Evolutionary conservation across 306 rosid genomes (phyloP).

Genomic region (Coriaria nepalensis): DNA sequence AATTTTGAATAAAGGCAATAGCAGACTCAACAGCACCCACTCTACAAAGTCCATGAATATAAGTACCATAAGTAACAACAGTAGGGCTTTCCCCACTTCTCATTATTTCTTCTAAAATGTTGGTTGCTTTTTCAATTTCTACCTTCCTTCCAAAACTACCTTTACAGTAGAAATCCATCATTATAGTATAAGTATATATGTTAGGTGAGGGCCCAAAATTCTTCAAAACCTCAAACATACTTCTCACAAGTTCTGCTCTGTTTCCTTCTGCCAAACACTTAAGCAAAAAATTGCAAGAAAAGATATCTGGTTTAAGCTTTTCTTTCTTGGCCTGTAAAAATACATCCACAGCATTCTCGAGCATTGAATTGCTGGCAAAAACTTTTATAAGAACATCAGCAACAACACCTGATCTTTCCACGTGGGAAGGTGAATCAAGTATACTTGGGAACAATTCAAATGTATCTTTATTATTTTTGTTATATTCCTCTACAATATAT

Average conservation of each 20-base stretch:
- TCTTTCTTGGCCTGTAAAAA: conserved; percentile 27
- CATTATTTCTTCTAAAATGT: conserved; percentile 34
- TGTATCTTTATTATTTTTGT: conserved; percentile 18
- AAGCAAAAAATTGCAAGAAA: conserved; percentile 50
- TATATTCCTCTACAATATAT: conserved; percentile 30
- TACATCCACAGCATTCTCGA: conserved; percentile 43
- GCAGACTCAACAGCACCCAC: conserved; percentile 30
- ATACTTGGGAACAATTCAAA: conserved; percentile 26
- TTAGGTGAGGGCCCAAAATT: conserved; percentile 40
- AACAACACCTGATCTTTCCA: conserved; percentile 25
- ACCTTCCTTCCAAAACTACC: conserved; percentile 25
- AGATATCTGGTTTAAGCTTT: conserved; percentile 29
- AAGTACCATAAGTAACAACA: conserved; percentile 41
- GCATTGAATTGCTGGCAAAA: conserved; percentile 48
- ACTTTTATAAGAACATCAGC: conserved; percentile 40
- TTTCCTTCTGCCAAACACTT: conserved; percentile 50
- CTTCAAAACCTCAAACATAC: conserved; percentile 31
- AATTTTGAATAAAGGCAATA: conserved; percentile 19
- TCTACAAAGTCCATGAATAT: conserved; percentile 50
- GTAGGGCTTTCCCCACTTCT: conserved; percentile 33
- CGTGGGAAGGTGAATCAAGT: conserved; percentile 30
- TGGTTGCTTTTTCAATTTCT: conserved; percentile 30
- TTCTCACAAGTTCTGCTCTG: conserved; percentile 28
- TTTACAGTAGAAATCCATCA: conserved; percentile 43
- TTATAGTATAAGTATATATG: conserved; percentile 42